Evolutionary conservation across 2,329 filamentous ascomycete genomes (phyloP).

Genomic region (Plenodomus lindquistii): DNA sequence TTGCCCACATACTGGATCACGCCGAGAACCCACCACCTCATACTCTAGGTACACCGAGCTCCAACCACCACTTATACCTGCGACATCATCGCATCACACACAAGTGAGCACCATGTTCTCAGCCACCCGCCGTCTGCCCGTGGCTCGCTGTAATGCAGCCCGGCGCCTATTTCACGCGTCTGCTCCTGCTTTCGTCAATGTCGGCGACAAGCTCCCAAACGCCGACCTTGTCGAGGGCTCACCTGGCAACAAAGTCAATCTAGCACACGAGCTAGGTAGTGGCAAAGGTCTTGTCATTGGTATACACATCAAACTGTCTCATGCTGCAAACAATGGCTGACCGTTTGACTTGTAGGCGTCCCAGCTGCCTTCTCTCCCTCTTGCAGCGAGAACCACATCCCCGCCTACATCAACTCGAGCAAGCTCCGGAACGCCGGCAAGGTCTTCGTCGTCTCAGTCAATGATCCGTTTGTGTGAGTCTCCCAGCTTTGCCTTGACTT

Average conservation of each 20-base stretch:
- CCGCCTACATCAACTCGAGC: constrained; percentile 80
- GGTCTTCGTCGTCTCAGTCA: constrained; percentile 90
- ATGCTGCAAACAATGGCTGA: constrained; percentile 2
- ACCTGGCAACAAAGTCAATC: constrained; percentile 89
- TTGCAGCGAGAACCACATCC: constrained; percentile 74
- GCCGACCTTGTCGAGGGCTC: constrained; percentile 79
- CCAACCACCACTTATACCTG: constrained; percentile 3
- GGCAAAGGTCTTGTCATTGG: constrained; percentile 77
- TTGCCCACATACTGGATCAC: background rate
- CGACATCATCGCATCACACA: constrained; percentile 2
- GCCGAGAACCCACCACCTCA: background rate
- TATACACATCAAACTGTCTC: constrained; percentile 12
- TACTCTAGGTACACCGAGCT: background rate
- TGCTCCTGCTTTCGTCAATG: constrained; percentile 66
- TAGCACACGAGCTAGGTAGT: constrained; percentile 70
- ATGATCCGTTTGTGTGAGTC: constrained; percentile 90
- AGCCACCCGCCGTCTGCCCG: constrained; percentile 35
- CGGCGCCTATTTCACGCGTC: constrained; percentile 65
- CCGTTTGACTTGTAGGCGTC: constrained; percentile 29
- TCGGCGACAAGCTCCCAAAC: constrained; percentile 78
- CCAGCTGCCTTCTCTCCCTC: constrained; percentile 57
- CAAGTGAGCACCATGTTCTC: constrained; percentile 21
- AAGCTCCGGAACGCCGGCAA: constrained; percentile 78
- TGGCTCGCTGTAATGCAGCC: constrained; percentile 22
- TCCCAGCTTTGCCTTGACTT: background rate